A percentile compares a stretch with the other conserved stretches of the same genome.
Conservation (phyloP, 2,329 filamentous ascomycete species). For the Fusarium sp. region DNA sequence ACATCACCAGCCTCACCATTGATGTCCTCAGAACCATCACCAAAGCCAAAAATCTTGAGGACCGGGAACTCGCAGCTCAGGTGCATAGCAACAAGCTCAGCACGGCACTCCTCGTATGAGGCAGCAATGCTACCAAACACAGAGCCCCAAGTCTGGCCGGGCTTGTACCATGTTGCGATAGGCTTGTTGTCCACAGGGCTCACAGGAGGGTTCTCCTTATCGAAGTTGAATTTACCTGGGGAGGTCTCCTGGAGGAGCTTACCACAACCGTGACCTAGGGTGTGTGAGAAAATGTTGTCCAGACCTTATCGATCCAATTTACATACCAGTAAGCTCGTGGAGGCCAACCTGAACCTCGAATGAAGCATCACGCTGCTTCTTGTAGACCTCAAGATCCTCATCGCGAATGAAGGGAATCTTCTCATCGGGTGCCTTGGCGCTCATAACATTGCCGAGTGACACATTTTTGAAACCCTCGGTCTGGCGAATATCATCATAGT, state of each 20-base stretch:
- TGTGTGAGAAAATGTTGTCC: slow-evolving; percentile 18
- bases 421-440: slow-evolving; percentile 91
- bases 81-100: slow-evolving; percentile 93
- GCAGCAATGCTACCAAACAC: slow-evolving; percentile 90
- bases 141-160: slow-evolving; percentile 92
- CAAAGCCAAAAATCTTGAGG: slow-evolving; percentile 91
- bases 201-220: slow-evolving; percentile 81
- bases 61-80: slow-evolving; percentile 89
- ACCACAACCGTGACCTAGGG: slow-evolving; percentile 83
- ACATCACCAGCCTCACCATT: slow-evolving; percentile 84
- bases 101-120: slow-evolving; percentile 93
- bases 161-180: slow-evolving; percentile 89
- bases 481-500: slow-evolving; percentile 83
- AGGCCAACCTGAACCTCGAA: slow-evolving; percentile 98
- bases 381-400: slow-evolving; percentile 80
- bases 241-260: slow-evolving; percentile 93
- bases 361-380: slow-evolving; percentile 84
- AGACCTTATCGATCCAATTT: neutral
- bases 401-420: slow-evolving; percentile 90
- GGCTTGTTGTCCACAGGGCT: slow-evolving; percentile 82
- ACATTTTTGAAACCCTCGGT: slow-evolving; percentile 92
- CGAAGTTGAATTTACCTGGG: slow-evolving; percentile 87
- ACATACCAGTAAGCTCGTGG: slow-evolving; percentile 77
- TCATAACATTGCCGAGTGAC: slow-evolving; percentile 91
- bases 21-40: slow-evolving; percentile 79